Conservation (phyloP, 2,329 filamentous ascomycete genomes). For the Botryotinia convoluta region DNA sequence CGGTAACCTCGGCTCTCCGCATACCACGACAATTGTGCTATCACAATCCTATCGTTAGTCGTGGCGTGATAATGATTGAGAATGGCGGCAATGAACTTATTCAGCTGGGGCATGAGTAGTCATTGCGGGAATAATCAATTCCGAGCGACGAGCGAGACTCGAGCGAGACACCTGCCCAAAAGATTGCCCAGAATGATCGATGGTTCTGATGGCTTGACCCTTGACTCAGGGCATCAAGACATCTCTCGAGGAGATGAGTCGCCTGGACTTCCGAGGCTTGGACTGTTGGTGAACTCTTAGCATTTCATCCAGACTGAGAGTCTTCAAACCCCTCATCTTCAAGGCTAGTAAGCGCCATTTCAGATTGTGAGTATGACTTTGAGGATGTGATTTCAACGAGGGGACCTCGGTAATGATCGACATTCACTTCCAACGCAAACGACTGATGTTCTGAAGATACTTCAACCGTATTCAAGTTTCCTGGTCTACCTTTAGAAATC, state of each 20-base stretch:
- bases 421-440: not conserved
- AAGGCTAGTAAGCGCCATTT: not conserved
- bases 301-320: not conserved
- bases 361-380: not conserved
- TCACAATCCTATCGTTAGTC: not conserved
- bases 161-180: not conserved
- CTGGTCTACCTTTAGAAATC: not conserved
- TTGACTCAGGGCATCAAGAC: not conserved
- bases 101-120: not conserved
- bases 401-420: not conserved
- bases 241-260: not conserved
- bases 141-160: not conserved
- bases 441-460: not conserved
- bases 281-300: not conserved
- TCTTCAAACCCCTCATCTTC: not conserved
- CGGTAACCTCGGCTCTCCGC: not conserved
- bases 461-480: not conserved
- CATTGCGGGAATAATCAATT: not conserved
- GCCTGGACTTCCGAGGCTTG: not conserved
- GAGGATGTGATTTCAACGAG: not conserved
- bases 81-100: not conserved
- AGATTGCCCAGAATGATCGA: not conserved
- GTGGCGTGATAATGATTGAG: not conserved
- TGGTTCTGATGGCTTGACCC: not conserved
- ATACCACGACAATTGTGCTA: not conserved